Base-by-base conservation (phyloP, 352 stramenopile genomes). In the Pythium phragmiticola region DNA sequence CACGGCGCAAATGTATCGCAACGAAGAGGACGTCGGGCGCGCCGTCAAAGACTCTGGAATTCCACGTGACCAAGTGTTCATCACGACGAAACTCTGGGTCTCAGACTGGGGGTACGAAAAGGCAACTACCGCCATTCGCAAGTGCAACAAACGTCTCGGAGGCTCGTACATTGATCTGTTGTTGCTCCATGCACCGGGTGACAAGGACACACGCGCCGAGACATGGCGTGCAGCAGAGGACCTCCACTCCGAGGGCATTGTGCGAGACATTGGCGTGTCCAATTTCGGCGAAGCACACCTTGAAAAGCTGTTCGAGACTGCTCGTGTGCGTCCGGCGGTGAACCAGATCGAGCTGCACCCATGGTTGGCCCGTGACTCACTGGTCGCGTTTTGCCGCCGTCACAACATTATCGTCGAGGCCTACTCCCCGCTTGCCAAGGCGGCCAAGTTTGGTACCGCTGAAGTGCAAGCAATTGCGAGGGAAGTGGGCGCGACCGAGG, bases 211-310 rank as follows among this genome's bases (percentile, higher is more conserved):
- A 7, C 74, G 77, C 12, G 65, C 78, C 7, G 76, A 78, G 19
- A 76, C 77, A 1, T 85, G 77, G 75, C 68, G 57, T 3, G 78
- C 75, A 7, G 67, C 88, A 6, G 71, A 85, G 26, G 74, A 87
- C 23, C 45, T 81, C 41, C 69, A 76, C 43, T 7, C 58, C 0
- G 49, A 77, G 41, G 90, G 90, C 5, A 50, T 92, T 28, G 74
- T 94, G 49, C 66, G 74, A 12, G 82, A 93, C 57, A 90, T 95
- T 47, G 92, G 90, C 34, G 90, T 97, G 13, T 95, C 78, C 41
- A 98, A 97, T 61, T 97, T 95, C 70, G 74, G 79, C 4, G 64
- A 84, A 23, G 63, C 73, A 19, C 88, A 97, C 64, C 73, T 97
- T 13, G 63, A 88, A 60, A 87, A 87, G 61, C 67, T 97, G 0